phyloP scores from a whole-genome alignment of 1,284 basidiomycete species.

The Thelephora terrestris region DNA sequence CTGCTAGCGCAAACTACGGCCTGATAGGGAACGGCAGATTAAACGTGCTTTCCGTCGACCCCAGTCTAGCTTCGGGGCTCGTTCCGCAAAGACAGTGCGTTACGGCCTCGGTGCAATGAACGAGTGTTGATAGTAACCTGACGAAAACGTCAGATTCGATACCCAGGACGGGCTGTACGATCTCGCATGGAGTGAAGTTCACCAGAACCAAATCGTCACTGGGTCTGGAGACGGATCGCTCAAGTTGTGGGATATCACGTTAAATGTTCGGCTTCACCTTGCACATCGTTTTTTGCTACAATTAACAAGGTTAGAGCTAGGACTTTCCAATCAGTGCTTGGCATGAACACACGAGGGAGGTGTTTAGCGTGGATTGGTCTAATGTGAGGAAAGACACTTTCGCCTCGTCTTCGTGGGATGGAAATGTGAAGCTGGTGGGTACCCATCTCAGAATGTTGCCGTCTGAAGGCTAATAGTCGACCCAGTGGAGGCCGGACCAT shows the following conservation, averaged over 20 bases:
- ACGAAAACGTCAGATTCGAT: slow-evolving; percentile 64
- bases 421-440: slow-evolving; percentile 78
- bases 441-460: background rate
- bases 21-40: slow-evolving; percentile 90
- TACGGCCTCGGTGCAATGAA: slow-evolving; percentile 10
- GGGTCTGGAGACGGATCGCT: slow-evolving; percentile 89
- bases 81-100: slow-evolving; percentile 8
- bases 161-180: slow-evolving; percentile 93
- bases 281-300: slow-evolving; percentile 1
- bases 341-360: slow-evolving; percentile 90
- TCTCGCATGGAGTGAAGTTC: slow-evolving; percentile 85
- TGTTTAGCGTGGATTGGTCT: slow-evolving; percentile 96
- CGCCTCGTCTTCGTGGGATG: slow-evolving; percentile 89
- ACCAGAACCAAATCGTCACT: slow-evolving; percentile 90
- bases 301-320: slow-evolving; percentile 32
- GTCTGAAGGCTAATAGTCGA: background rate
- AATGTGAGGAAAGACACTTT: slow-evolving; percentile 90
- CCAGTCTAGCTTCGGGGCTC: slow-evolving; percentile 23
- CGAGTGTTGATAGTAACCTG: slow-evolving; percentile 17
- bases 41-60: slow-evolving; percentile 52
- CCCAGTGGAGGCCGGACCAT: slow-evolving; percentile 80
- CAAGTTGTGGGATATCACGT: slow-evolving; percentile 83
- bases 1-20: slow-evolving; percentile 90
- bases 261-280: slow-evolving; percentile 53
- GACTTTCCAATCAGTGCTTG: slow-evolving; percentile 85